Conservation (phyloP, 768 basidiomycete species). For the Tricholoma hemisulphureum region DNA sequence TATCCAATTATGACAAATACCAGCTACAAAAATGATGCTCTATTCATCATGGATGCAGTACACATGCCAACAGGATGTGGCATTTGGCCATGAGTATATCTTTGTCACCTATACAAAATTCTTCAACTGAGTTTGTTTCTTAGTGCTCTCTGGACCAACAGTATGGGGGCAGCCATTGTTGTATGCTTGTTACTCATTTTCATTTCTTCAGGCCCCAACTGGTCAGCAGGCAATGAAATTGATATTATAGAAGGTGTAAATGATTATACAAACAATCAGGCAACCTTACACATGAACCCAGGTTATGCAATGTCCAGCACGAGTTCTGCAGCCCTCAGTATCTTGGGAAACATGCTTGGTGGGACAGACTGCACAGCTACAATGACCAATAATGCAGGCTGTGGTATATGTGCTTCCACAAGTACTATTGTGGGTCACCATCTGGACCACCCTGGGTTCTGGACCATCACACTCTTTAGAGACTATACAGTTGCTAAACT, state of each 20-base stretch:
- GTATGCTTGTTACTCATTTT: conserved; percentile 38
- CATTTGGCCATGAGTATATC: conserved; percentile 65
- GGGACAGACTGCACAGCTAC: conserved; percentile 70
- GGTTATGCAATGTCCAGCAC: conserved; percentile 65
- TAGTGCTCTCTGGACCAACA: conserved; percentile 51
- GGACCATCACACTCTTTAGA: no score
- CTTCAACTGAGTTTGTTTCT: neutral
- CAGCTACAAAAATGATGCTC: conserved; percentile 54
- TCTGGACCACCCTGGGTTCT: no score
- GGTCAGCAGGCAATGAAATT: conserved; percentile 71
- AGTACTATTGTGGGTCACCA: no score
- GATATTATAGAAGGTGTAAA: conserved; percentile 85
- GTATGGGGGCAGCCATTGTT: conserved; percentile 17
- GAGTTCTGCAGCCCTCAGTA: conserved; percentile 45
- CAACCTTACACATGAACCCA: conserved; percentile 73
- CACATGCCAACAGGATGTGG: conserved; percentile 93
- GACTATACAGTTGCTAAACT: no score
- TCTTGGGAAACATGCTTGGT: conserved; percentile 66
- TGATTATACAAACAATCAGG: conserved; percentile 78
- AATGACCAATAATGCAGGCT: conserved; percentile 75
- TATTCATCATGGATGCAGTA: conserved; percentile 79
- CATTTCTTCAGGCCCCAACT: conserved; percentile 55
- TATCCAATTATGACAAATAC: conserved; percentile 71
- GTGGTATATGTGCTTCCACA: conserved; percentile 66
- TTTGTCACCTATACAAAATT: neutral